Evolutionary conservation across 306 rosid genomes (phyloP), one percentile per base, ranked within the genome.

Genomic region (Echinosophora koreensis): DNA sequence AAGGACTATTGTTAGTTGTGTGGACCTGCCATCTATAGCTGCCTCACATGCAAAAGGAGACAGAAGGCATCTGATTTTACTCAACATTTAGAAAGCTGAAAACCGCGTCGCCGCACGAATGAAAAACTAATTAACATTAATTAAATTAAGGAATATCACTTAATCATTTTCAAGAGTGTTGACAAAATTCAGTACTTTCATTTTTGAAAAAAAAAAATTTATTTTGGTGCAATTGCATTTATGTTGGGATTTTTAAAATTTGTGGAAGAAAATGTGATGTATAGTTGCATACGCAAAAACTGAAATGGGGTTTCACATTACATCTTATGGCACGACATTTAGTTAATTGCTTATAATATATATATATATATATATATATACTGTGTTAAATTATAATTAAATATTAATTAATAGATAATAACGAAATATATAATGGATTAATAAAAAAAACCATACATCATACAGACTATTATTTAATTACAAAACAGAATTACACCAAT

Each of bases 71-170:
- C 50, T 44, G 22, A 55, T 70, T 55, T 54, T 46, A 8, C 78
- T 50, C 52, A 44, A 61, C 74, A 62, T 82, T 77, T 72, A 69
- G 65, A 71, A 57, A 87, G 81, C 70, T 57, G 55, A 76, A 91
- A 91, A 77, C 88, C 92, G 93, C 90, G 93, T 91, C 69, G 34
- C 38, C 12, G 78, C 94, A 89, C 88, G 87, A 87, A 82, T 34
- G 39, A 84, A 62, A 76, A 71, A 22, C 17, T 71, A 55, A 54
- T 59, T 16, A 42, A 1, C 1, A 32, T 39, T 56, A 57, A 75
- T 49, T 37, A 62, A 35, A 22, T 22, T 22, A 22, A 22, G 22
- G 1, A 22, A 39, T 27, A 13, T 54, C 27, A 44, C 70, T 32
- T 55, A 16, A 77, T 51, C 67, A 38, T 76, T 58, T 57, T 58